Base-by-base conservation (phyloP, 2,329 filamentous ascomycete genomes). In the Aspergillus felis region DNA sequence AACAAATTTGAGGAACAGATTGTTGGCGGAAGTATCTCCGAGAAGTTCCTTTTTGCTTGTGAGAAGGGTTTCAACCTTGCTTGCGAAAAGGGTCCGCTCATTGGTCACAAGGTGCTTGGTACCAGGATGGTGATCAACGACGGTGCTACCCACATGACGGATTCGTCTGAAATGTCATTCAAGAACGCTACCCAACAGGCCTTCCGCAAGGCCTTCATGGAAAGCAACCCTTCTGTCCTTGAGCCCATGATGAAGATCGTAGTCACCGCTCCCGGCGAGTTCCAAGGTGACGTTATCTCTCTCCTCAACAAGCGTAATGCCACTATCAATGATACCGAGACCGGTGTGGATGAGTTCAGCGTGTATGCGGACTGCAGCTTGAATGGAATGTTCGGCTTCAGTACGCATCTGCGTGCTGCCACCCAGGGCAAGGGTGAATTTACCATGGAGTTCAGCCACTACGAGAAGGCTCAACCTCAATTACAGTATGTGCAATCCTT, bases 371-470 rank as follows among this genome's bases (percentile, higher is more conserved):
- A 97, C 78, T 96, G 92, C 80, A 92, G 88, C 73, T 78, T 99
- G 73, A 96, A 97, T 75, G 86, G 88, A 74, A 99, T 99, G 94
- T 99, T 99, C 74, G 94, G 94, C 62, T 97, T 99, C 79, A 92
- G 88, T 69, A 90, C 88, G 46, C 90, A 96, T 77, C 78, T 99
- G 65, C 85, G 94, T 67, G 94, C 94, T 14, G 90, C 92, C 24
- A 97, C 92, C 2, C 94, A 99, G 79, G 94, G 94, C 61, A 99
- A 99, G 83, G 94, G 94, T 69, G 94, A 99, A 80, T 99, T 97
- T 73, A 89, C 85, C 69, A 97, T 99, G 94, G 94, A 99, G 78
- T 99, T 99, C 71, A 94, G 90, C 76, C 94, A 97, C 79, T 99
- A 99, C 70, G 87, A 90, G 53, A 82, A 91, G 53, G 91, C 94